Evolutionary conservation across 2,329 filamentous ascomycete genomes (phyloP), one percentile per base, ranked within the genome.

Genomic region (Fonsecaea multimorphosa): DNA sequence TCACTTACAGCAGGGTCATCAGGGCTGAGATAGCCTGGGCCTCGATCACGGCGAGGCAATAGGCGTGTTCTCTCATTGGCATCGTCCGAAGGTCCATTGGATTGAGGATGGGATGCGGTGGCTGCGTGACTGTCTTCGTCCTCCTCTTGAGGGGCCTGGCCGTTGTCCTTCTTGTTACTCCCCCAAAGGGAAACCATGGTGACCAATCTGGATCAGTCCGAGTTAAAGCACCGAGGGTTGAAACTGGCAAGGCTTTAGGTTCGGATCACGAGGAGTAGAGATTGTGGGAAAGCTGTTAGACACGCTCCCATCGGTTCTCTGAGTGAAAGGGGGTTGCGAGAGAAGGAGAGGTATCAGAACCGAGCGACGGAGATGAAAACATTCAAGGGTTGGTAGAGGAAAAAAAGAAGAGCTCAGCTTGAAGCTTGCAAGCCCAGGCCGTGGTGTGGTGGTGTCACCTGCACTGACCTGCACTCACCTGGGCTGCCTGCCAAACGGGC

Each of bases 1-100:
- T 32, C 67, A 75, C 86, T 78, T 78, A 96, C 91, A 70, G 91
- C 91, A 75, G 91, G 91, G 75, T 93, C 91, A 81, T 93, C 90
- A 12, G 91, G 90, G 73, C 89, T 90, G 61, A 93, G 81, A 73
- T 89, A 93, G 57, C 83, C 84, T 74, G 90, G 80, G 64, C 87
- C 85, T 73, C 88, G 89, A 40, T 89, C 88, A 31, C 66, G 70
- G 32, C 61, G 66, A 60, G 69, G 68, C 29, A 96, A 84, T 71
- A 96, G 83, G 32, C 90, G 85, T 44, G 86, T 87, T 67, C 85
- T 78, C 76, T 90, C 88, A 67, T 85, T 83, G 24, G 85, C 81
- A 63, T 87, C 82, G 55, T 72, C 68, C 11, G 68, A 66, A 63
- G 69, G 52, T 70, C 71, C 56, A 64, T 61, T 58, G 6, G 66